These are phyloP conservation scores for Mrakia blollopis DNA, from an alignment of 768 basidiomycete species.

Conservation along the genomic window DNA sequence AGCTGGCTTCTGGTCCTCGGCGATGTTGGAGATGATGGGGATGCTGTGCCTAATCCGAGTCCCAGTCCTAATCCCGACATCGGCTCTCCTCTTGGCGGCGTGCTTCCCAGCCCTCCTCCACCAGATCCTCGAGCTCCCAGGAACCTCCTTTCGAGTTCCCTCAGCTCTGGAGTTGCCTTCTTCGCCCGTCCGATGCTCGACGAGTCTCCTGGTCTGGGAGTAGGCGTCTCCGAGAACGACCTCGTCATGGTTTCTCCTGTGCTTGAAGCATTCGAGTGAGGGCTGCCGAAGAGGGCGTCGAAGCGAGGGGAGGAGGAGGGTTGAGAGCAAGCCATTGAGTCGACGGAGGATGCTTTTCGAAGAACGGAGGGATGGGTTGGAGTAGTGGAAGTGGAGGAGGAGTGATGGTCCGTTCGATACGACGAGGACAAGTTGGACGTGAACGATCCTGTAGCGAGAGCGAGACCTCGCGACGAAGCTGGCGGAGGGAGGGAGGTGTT, in stretches of 20 bases:
- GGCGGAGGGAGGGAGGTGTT: neutral
- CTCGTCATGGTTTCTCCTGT: neutral
- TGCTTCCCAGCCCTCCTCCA: neutral
- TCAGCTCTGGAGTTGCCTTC: too few species aligned
- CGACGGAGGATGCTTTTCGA: slow-evolving; percentile 14
- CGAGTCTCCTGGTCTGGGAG: neutral
- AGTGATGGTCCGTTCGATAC: neutral
- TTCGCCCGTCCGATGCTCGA: neutral
- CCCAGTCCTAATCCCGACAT: neutral
- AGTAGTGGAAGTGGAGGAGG: neutral
- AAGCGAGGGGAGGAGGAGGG: neutral
- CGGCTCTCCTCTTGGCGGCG: neutral
- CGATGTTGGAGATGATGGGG: neutral
- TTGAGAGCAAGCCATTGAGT: neutral
- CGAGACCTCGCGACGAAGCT: slow-evolving; percentile 5
- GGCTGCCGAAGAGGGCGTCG: neutral
- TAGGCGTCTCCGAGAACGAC: neutral
- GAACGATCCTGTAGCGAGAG: neutral
- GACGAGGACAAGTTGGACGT: neutral
- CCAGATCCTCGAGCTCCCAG: neutral
- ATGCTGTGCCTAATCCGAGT: neutral
- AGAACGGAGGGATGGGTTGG: neutral
- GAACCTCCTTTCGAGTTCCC: neutral
- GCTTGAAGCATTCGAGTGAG: neutral
- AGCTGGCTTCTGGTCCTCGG: neutral